Percentiles rank a stretch among this genome's conserved stretches.
Conservation (phyloP, 2,329 filamentous ascomycete genomes). For the Chaetothyriales sp. region DNA sequence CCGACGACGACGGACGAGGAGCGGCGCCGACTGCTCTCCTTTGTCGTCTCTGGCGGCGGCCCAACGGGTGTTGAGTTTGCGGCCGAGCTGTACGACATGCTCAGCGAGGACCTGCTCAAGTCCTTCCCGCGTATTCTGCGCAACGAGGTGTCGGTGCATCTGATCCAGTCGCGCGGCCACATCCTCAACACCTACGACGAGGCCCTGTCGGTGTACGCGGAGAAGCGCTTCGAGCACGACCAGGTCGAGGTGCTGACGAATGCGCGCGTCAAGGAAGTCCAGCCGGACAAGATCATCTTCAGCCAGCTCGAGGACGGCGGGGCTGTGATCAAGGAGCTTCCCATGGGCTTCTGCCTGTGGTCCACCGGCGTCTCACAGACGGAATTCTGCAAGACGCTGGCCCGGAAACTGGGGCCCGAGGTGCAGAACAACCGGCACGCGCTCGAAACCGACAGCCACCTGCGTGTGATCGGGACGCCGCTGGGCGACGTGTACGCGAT, state of each 20-base stretch:
- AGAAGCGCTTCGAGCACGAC: slow-evolving; percentile 80
- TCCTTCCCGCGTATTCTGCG: slow-evolving; percentile 82
- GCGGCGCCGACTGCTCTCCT: slow-evolving; percentile 73
- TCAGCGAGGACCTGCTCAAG: slow-evolving; percentile 80
- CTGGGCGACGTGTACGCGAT: slow-evolving; percentile 93
- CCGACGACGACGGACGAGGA: slow-evolving; percentile 85
- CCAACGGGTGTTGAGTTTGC: slow-evolving; percentile 97
- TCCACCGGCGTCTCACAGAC: slow-evolving; percentile 88
- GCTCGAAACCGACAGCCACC: slow-evolving; percentile 85
- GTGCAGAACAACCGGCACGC: slow-evolving; percentile 79
- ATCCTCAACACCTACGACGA: slow-evolving; percentile 98
- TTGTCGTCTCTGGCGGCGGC: slow-evolving; percentile 89
- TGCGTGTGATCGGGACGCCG: slow-evolving; percentile 76
- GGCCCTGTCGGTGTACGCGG: slow-evolving; percentile 79
- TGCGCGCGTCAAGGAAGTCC: slow-evolving; percentile 80
- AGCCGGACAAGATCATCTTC: slow-evolving; percentile 72
- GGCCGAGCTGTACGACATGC: slow-evolving; percentile 84
- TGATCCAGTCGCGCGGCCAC: slow-evolving; percentile 87
- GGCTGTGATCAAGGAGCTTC: slow-evolving; percentile 76
- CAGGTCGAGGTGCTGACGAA: slow-evolving; percentile 86
- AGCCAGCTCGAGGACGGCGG: slow-evolving; percentile 68
- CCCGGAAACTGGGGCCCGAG: slow-evolving; percentile 55
- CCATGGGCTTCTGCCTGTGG: slow-evolving; percentile 94
- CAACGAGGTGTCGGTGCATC: slow-evolving; percentile 93
- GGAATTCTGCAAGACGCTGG: slow-evolving; percentile 61